These are phyloP conservation scores for Fusarium penzigii DNA, from an alignment of 2,329 filamentous ascomycete species.

Conservation along the genomic window DNA sequence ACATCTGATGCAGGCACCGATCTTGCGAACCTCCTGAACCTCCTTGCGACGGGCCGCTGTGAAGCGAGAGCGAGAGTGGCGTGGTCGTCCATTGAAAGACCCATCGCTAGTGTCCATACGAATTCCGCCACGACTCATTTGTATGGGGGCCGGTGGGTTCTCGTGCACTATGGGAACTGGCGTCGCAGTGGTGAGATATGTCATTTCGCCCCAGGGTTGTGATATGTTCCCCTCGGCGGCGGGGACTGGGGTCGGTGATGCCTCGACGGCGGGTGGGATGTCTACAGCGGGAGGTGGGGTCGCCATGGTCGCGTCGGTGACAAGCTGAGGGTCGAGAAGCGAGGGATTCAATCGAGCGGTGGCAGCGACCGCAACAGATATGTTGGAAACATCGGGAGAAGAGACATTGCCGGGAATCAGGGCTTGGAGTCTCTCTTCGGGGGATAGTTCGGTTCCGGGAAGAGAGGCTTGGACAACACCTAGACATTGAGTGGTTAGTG, in stretches of 20 bases:
- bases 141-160: conserved; percentile 33
- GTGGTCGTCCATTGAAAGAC: conserved; percentile 48
- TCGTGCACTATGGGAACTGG: conserved; percentile 35
- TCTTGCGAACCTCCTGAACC: conserved; percentile 64
- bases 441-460: conserved; percentile 39
- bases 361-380: conserved; percentile 59
- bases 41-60: conserved; percentile 60
- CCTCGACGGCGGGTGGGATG: conserved; percentile 21
- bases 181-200: conserved; percentile 44
- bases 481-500: conserved; percentile 12
- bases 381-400: conserved; percentile 47
- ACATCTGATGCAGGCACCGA: conserved; percentile 66
- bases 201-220: conserved; percentile 57
- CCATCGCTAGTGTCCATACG: conserved; percentile 52
- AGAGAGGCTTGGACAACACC: conserved; percentile 26
- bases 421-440: conserved; percentile 53
- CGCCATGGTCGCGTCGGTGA: conserved; percentile 32
- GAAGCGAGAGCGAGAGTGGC: conserved; percentile 59
- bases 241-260: conserved; percentile 22
- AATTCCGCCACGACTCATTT: conserved; percentile 48
- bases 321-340: conserved; percentile 54
- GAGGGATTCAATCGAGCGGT: conserved; percentile 56
- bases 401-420: conserved; percentile 40
- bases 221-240: conserved; percentile 26
- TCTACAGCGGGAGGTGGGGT: conserved; percentile 32